phyloP scores from a whole-genome alignment of 169 alveolate genomes.

The Plasmodium blacklocki region DNA sequence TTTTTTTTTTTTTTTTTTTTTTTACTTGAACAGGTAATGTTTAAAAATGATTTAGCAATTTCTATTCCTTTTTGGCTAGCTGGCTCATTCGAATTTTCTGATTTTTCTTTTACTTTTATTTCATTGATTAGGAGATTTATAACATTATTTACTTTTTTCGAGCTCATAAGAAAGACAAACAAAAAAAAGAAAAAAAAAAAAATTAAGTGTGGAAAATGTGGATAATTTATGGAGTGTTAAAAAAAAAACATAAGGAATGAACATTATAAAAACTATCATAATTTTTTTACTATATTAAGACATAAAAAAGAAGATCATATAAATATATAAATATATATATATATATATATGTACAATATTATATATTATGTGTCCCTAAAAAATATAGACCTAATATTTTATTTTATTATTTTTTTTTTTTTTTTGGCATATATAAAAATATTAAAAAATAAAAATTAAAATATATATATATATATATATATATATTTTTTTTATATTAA shows the following conservation, averaged over 20 bases:
- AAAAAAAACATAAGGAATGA: too few species aligned
- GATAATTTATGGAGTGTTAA: too few species aligned
- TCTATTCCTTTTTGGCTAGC: slow-evolving; percentile 59
- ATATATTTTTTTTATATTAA: too few species aligned
- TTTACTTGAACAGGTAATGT: slow-evolving; percentile 56
- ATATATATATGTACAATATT: background rate
- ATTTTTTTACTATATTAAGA: too few species aligned
- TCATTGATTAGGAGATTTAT: slow-evolving; percentile 69
- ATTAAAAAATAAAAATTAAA: too few species aligned
- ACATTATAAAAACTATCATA: too few species aligned
- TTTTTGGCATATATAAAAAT: too few species aligned
- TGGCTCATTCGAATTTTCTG: slow-evolving; percentile 39
- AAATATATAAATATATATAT: background rate
- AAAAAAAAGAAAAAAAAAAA: background rate
- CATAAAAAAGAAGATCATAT: background rate
- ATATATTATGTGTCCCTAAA: too few species aligned
- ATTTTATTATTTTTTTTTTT: too few species aligned
- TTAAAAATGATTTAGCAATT: slow-evolving; percentile 70
- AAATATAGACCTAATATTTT: too few species aligned
- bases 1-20: slow-evolving; percentile 9
- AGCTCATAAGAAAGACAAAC: slow-evolving; percentile 39
- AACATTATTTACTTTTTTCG: slow-evolving; percentile 53
- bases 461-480: too few species aligned
- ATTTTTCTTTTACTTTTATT: slow-evolving; percentile 52
- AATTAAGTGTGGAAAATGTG: too few species aligned